Evolutionary conservation across 2,329 filamentous ascomycete genomes (phyloP).

Genomic region (Didymella glomerata): DNA sequence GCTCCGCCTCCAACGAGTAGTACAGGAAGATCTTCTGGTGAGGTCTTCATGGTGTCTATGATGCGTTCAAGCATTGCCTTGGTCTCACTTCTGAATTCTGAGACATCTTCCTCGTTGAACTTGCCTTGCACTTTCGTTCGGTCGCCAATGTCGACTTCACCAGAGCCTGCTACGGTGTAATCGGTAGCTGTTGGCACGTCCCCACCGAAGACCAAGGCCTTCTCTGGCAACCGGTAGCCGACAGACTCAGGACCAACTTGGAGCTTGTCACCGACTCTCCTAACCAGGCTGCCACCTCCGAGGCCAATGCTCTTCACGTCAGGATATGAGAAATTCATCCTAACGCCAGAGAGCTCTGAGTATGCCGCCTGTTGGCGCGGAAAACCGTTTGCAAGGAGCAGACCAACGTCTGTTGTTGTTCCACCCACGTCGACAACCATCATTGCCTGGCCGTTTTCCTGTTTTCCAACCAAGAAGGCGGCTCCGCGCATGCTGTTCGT

Average conservation of each 20-base stretch:
- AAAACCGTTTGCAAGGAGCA: conserved; percentile 68
- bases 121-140: conserved; percentile 47
- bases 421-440: conserved; percentile 74
- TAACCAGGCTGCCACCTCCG: conserved; percentile 66
- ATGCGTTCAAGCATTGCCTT: conserved; percentile 63
- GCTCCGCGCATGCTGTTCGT: conserved; percentile 64
- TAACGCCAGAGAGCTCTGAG: conserved; percentile 68
- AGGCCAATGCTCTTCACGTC: conserved; percentile 68
- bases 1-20: conserved; percentile 71
- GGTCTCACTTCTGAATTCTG: conserved; percentile 53
- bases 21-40: conserved; percentile 66
- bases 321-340: conserved; percentile 65
- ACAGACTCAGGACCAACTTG: conserved; percentile 70
- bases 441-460: conserved; percentile 54
- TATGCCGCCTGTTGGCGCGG: conserved; percentile 70
- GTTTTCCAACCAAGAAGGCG: conserved; percentile 50
- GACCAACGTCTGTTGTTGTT: conserved; percentile 71
- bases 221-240: conserved; percentile 63
- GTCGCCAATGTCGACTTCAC: conserved; percentile 55
- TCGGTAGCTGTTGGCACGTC: conserved; percentile 68
- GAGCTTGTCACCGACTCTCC: conserved; percentile 50
- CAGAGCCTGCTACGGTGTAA: conserved; percentile 53
- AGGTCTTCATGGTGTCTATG: conserved; percentile 70
- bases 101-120: conserved; percentile 48
- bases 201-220: conserved; percentile 66